Conservation (phyloP, 108 stramenopile genomes). For the Nitzschia sp. region DNA sequence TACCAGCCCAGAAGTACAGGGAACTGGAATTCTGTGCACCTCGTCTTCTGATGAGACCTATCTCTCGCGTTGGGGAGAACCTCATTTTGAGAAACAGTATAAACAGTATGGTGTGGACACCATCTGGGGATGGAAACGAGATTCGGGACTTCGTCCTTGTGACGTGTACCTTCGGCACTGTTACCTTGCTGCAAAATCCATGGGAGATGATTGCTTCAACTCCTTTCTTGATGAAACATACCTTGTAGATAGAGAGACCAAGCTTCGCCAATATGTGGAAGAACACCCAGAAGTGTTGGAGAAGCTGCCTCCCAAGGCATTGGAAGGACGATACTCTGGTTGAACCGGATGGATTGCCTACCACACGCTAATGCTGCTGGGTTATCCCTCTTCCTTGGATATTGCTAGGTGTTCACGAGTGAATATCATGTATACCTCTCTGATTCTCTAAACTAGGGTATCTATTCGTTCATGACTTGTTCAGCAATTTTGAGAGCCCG, state of each 20-base stretch:
- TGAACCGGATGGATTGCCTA: slow-evolving; percentile 10
- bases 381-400: too few relatives aligned
- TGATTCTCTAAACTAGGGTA: background rate
- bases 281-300: slow-evolving; percentile 53
- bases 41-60: slow-evolving; percentile 70
- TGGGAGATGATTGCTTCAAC: slow-evolving; percentile 59
- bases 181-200: slow-evolving; percentile 63
- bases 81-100: slow-evolving; percentile 57
- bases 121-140: slow-evolving; percentile 78
- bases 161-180: slow-evolving; percentile 86
- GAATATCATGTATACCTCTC: background rate
- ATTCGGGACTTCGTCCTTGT: slow-evolving; percentile 76
- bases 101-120: slow-evolving; percentile 56
- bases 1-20: background rate
- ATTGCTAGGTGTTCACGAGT: background rate
- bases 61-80: slow-evolving; percentile 61
- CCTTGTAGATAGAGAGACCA: slow-evolving; percentile 74
- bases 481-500: slow-evolving; percentile 56
- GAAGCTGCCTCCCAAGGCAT: slow-evolving; percentile 40
- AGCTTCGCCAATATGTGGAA: slow-evolving; percentile 62
- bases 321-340: slow-evolving; percentile 59
- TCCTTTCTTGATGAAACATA: slow-evolving; percentile 81
- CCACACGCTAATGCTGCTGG: too few relatives aligned
- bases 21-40: slow-evolving; percentile 60
- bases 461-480: slow-evolving; percentile 15